Percentiles rank a stretch among this genome's conserved stretches.
phyloP scores from a whole-genome alignment of 208 protist species.

The Trypanosoma theileri region DNA sequence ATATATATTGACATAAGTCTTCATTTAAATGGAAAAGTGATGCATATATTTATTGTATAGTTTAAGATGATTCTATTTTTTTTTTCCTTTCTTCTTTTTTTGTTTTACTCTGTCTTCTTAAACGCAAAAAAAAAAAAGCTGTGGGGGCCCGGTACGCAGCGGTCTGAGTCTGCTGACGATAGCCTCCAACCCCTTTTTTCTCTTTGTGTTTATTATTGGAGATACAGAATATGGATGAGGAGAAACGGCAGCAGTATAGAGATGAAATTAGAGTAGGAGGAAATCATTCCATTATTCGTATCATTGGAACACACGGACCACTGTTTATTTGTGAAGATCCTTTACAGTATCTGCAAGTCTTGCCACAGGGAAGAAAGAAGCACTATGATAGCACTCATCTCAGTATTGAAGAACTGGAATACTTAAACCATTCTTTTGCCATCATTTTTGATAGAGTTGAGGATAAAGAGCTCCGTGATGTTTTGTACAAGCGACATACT shows the following conservation, averaged over 20 bases:
- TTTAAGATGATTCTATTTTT: too few relatives aligned
- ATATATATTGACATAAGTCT: too few relatives aligned
- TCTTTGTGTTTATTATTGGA: too few relatives aligned
- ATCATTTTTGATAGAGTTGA: constrained; percentile 31
- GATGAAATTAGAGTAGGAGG: neutral
- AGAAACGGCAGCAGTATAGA: neutral
- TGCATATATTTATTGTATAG: too few relatives aligned
- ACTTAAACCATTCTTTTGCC: constrained; percentile 25
- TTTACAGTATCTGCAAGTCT: constrained; percentile 16
- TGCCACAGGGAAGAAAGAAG: constrained; percentile 56
- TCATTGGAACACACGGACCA: constrained; percentile 16
- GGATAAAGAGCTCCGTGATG: constrained; percentile 17
- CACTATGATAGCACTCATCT: constrained; percentile 31
- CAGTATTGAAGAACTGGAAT: constrained; percentile 58
- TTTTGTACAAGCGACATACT: constrained; percentile 24
- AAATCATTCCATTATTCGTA: constrained; percentile 12
- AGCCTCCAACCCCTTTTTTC: too few relatives aligned
- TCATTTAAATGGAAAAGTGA: too few relatives aligned
- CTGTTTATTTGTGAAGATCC: constrained; percentile 28
- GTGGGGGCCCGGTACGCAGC: too few relatives aligned
- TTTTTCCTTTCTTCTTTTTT: too few relatives aligned
- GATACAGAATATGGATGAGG: too few relatives aligned
- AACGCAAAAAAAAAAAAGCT: too few relatives aligned
- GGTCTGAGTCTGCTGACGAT: too few relatives aligned
- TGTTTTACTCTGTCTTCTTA: too few relatives aligned